Evolutionary conservation across 495 filamentous ascomycete species (phyloP).

Genomic region (Talaromyces adpressus): DNA sequence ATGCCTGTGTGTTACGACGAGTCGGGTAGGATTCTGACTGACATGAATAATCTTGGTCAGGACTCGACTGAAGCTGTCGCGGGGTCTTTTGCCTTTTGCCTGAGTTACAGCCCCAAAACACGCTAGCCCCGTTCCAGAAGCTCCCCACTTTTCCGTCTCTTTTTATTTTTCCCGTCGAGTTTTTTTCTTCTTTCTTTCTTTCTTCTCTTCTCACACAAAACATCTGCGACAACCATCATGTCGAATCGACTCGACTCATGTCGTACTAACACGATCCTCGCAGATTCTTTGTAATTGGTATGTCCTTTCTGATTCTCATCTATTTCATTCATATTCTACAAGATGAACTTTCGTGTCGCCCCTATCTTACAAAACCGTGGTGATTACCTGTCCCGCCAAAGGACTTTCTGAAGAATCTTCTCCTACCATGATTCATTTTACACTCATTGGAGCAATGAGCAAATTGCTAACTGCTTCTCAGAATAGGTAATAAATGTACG

Average conservation of each 20-base stretch:
- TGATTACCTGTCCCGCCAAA: conserved; percentile 91
- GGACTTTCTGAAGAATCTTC: conserved; percentile 63
- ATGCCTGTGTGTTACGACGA: conserved; percentile 15
- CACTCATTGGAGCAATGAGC: neutral
- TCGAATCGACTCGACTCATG: conserved; percentile 20
- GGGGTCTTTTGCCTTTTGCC: neutral
- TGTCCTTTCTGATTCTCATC: conserved; percentile 14
- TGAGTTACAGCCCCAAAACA: neutral
- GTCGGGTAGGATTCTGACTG: neutral
- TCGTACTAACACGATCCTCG: neutral
- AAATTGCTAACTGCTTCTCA: conserved; percentile 21
- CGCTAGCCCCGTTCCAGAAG: neutral
- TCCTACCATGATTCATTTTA: neutral
- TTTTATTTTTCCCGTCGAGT: conserved; percentile 24
- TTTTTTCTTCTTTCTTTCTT: conserved; percentile 12
- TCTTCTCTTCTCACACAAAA: conserved; percentile 11
- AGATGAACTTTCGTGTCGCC: conserved; percentile 91
- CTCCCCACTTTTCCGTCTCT: conserved; percentile 18
- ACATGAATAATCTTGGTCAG: neutral
- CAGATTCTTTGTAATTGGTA: conserved; percentile 26
- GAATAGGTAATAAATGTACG: neutral
- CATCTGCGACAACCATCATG: conserved; percentile 2
- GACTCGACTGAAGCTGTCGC: conserved; percentile 2
- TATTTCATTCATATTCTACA: conserved; percentile 25
- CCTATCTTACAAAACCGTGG: conserved; percentile 81